Evolutionary conservation across 805 yeast species (phyloP).

Genomic region (Dipodascus albidus): DNA sequence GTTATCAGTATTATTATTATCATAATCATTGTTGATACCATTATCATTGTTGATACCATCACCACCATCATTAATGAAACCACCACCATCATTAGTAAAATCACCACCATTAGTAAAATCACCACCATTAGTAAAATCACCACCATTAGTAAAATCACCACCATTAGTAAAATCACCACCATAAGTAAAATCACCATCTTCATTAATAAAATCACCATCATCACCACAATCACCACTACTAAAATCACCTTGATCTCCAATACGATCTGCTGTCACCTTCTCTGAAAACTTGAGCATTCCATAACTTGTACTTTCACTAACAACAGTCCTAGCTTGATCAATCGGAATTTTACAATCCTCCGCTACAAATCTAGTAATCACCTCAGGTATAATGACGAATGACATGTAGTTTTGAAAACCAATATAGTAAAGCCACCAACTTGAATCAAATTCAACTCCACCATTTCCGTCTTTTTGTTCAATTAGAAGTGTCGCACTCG

Average conservation of each 20-base stretch:
- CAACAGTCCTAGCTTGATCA: background rate
- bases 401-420: background rate
- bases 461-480: background rate
- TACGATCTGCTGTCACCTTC: background rate
- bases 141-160: background rate
- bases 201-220: background rate
- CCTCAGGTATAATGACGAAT: background rate
- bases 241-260: background rate
- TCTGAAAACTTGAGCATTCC: background rate
- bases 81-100: no score
- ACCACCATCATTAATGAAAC: no score
- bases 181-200: background rate
- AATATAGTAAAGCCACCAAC: background rate
- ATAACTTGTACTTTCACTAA: background rate
- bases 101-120: no score
- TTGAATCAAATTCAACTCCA: background rate
- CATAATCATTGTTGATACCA: background rate
- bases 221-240: background rate
- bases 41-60: no score
- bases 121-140: background rate
- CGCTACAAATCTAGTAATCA: background rate
- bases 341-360: background rate
- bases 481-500: background rate
- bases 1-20: no score
- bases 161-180: background rate